Percentiles rank a stretch among this genome's conserved stretches.
Evolutionary conservation across 768 basidiomycete species (phyloP).

Genomic region (Trametes cingulata): DNA sequence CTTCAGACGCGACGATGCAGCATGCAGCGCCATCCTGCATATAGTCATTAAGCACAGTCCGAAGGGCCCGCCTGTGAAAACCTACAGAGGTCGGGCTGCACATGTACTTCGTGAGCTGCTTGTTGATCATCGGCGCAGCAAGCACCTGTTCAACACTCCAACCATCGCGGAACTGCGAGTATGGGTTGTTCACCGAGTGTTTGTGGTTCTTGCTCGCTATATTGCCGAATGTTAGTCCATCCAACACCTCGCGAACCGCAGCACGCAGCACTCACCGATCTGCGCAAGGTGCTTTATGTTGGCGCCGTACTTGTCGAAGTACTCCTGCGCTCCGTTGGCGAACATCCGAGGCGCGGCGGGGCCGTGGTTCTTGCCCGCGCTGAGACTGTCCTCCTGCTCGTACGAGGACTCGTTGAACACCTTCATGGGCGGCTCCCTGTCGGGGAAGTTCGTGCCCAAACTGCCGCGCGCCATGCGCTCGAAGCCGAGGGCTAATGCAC

Average conservation of each 20-base stretch:
- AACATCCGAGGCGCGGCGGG: constrained; percentile 76
- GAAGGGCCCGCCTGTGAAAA: too few relatives aligned
- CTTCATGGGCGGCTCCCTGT: constrained; percentile 47
- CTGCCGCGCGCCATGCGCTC: constrained; percentile 83
- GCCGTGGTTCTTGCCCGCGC: constrained; percentile 60
- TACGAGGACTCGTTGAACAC: constrained; percentile 45
- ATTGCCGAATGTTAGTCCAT: neutral
- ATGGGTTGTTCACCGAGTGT: constrained; percentile 81
- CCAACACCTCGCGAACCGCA: neutral
- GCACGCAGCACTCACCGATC: constrained; percentile 54
- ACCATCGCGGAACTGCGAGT: constrained; percentile 81
- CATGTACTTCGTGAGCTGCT: constrained; percentile 80
- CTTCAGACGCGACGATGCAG: constrained; percentile 76
- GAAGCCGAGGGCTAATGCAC: constrained; percentile 82
- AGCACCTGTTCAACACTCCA: constrained; percentile 75
- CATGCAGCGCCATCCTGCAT: constrained; percentile 72
- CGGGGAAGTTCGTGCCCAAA: constrained; percentile 64
- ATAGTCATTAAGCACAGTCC: too few relatives aligned
- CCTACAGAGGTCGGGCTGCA: constrained; percentile 81
- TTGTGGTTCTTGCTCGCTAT: constrained; percentile 82
- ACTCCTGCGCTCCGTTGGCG: constrained; percentile 71
- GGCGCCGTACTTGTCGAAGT: constrained; percentile 73
- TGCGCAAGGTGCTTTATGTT: constrained; percentile 66
- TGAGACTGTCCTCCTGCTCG: constrained; percentile 49
- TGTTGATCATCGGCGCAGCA: constrained; percentile 65